phyloP scores from a whole-genome alignment of 345 rosid species.

The Punica granatum region DNA sequence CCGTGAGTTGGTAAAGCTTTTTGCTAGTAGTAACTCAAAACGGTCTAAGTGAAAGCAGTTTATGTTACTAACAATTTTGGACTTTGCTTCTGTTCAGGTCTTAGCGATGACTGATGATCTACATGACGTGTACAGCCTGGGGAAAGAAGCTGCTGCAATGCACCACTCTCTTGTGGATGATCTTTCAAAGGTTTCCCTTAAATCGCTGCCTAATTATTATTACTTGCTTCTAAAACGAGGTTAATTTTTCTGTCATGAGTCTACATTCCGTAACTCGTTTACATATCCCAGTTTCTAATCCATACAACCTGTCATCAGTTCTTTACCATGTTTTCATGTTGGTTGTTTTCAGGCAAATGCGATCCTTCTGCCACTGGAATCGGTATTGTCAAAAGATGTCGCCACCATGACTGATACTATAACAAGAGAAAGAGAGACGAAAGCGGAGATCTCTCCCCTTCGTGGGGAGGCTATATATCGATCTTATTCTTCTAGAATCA shows the following conservation, averaged over 20 bases:
- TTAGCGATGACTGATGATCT: conserved; percentile 84
- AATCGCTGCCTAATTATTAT: conserved; percentile 8
- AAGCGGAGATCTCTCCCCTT: conserved; percentile 69
- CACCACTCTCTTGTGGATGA: conserved; percentile 68
- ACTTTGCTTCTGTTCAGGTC: conserved; percentile 43
- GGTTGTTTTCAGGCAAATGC: conserved; percentile 52
- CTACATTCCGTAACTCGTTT: not conserved
- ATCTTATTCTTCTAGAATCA: conserved; percentile 62
- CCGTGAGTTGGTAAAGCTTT: not conserved
- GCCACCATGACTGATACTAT: conserved; percentile 80
- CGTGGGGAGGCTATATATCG: conserved; percentile 92
- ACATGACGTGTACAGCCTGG: conserved; percentile 76
- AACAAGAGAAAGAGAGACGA: conserved; percentile 62
- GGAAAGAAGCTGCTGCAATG: conserved; percentile 75
- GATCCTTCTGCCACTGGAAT: conserved; percentile 70
- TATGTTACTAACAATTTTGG: not conserved
- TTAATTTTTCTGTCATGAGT: not conserved
- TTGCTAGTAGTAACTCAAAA: not conserved
- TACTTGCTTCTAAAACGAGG: conserved; percentile 4
- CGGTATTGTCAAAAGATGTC: conserved; percentile 73
- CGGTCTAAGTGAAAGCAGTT: too few relatives aligned
- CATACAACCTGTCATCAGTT: not conserved
- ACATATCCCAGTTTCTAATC: not conserved
- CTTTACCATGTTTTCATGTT: conserved; percentile 7
- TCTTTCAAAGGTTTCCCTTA: conserved; percentile 62